Evolutionary conservation across 352 stramenopile genomes (phyloP), one percentile per base, ranked within the genome.

Genomic region (Phytophthora fragariaefolia): DNA sequence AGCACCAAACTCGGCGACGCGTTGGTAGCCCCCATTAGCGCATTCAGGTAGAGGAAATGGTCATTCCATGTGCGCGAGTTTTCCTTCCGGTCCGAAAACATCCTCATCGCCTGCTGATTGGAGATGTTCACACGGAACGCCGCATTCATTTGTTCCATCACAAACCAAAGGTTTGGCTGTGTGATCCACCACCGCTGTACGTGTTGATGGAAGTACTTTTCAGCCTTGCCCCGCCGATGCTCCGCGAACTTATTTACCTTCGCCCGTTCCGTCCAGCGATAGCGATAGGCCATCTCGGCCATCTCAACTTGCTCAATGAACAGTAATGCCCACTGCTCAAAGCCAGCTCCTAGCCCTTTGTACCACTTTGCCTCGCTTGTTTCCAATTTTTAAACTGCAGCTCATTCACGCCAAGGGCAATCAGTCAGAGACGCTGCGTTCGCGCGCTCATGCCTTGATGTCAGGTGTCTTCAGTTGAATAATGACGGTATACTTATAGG

Each of bases 21-120:
- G 9, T 32, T 45, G 5, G 40, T 24, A 3, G 40, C 53, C 2
- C 7, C 18, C 40, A 61, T 61, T 0, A 61, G 8, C 17, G 53
- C 53, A 12, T 61, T 61, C 6, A 61, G 13, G 17, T 51, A 60
- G 15, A 60, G 53, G n/a, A 60, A 60, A 27, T 60, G 53, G 4
- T 43, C 38, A 13, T 51, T 61, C 53, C 53, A 52, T 2, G 38
- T 50, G 24, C 40, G 40, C 9, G 40, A 28, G 20, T 3, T 30
- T 3, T 58, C 50, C 20, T 58, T 58, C 12, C 30, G 30, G 5
- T 40, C 3, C 4, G 22, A 32, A 42, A 61, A 53, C 26, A 61
- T 20, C 20, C 12, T 51, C 20, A 61, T 51, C 2, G 18, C 23
- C 20, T 61, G 53, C 12, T 53, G 53, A 18, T 47, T 53, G 17